Base-by-base conservation (phyloP, 2,329 filamentous ascomycete species). In the Sclerotinia trifoliorum region DNA sequence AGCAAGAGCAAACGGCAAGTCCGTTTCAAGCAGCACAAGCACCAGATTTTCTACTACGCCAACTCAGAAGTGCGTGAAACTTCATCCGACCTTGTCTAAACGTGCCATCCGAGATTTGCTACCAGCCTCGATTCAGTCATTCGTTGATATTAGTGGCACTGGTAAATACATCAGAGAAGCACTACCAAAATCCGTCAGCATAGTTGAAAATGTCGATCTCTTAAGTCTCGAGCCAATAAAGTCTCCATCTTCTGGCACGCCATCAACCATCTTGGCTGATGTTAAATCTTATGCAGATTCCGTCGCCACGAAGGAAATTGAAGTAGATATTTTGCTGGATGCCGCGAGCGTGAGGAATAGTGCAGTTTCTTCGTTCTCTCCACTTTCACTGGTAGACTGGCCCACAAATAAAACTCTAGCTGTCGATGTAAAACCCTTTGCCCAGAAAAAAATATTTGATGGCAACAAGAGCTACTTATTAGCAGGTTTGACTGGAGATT, bases 391-490 rank as follows among this genome's bases (percentile, higher is more conserved):
- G 6, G 46, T 71, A 4, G 55, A 70, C 26, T 71, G 68, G 70
- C 63, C 46, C 32, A 65, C 32, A 17, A 68, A 54, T 29, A 63
- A 7, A 46, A 67, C 57, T 52, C 68, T 64, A 48, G 39, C 35
- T 1, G 49, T 55, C 3, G 48, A 65, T 68, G 51, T 66, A 44
- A 68, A 48, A 15, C 26, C 29, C 3, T 66, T 66, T 3, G 26
- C 21, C 10, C 55, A 66, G 24, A 66, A 66, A 5, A 13, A 60
- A 2, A 57, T 67, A 7, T 67, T 67, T 11, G 32, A 52, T 1
- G 26, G 17, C 19, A 61, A 75, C 60, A 78, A 74, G 70, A 79
- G 78, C 1, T 80, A 80, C 57, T 44, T 75, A 17, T 58, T 80
- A 10, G 70, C 74, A 39, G 78, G 78, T 21, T 64, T 79, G 1